phyloP scores from a whole-genome alignment of 768 basidiomycete species.

The Crassisporium funariophilum region DNA sequence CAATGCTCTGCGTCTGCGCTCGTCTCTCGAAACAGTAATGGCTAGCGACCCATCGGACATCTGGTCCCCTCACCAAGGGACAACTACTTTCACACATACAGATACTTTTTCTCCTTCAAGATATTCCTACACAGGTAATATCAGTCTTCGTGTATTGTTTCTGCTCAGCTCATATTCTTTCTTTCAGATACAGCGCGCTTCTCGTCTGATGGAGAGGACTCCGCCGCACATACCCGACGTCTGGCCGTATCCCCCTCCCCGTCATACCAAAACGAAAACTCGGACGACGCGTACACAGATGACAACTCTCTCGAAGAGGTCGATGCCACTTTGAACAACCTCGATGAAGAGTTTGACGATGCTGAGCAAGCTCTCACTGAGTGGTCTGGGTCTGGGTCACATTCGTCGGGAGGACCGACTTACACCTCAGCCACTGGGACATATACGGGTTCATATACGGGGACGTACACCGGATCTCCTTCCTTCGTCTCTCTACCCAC shows the following conservation, averaged over 20 bases:
- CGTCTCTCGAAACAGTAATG: conserved; percentile 28
- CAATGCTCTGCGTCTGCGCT: conserved; percentile 10
- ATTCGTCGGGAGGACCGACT: conserved; percentile 41
- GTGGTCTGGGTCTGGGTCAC: conserved; percentile 58
- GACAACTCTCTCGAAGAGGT: conserved; percentile 71
- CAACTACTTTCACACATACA: conserved; percentile 47
- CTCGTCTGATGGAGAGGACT: conserved; percentile 53
- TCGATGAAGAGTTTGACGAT: conserved; percentile 69
- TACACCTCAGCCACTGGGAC: conserved; percentile 41
- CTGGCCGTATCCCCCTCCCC: conserved; percentile 56
- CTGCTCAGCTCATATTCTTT: neutral
- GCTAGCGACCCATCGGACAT: conserved; percentile 45
- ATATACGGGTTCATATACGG: conserved; percentile 36
- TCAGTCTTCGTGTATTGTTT: conserved; percentile 41
- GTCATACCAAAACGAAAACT: conserved; percentile 34
- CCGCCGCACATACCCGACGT: conserved; percentile 51
- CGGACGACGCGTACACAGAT: conserved; percentile 46
- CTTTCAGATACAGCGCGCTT: conserved; percentile 44
- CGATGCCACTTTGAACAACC: conserved; percentile 62
- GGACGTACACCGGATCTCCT: conserved; percentile 48
- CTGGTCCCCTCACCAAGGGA: conserved; percentile 66
- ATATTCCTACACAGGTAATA: conserved; percentile 56
- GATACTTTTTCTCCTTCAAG: conserved; percentile 58
- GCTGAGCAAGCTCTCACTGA: conserved; percentile 66
- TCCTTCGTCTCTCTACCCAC: conserved; percentile 49